Percentiles rank a stretch among this genome's conserved stretches.
Evolutionary conservation across 495 filamentous ascomycete species (phyloP).

Genomic region (Apiosordaria backusii): DNA sequence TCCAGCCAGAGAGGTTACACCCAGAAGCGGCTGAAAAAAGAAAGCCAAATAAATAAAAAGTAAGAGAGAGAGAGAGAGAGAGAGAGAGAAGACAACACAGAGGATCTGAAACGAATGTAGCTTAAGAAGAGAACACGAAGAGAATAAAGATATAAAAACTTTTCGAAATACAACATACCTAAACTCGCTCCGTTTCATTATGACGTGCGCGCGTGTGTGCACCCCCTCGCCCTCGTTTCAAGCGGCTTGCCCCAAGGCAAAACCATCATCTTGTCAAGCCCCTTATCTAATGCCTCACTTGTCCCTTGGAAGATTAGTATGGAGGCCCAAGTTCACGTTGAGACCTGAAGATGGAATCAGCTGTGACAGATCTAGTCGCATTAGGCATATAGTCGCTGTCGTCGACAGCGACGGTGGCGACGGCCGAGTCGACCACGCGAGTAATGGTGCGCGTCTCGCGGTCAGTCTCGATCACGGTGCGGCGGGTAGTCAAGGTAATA

Average conservation of each 20-base stretch:
- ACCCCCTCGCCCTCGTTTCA: background rate
- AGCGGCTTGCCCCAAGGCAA: background rate
- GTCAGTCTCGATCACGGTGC: slow-evolving; percentile 5
- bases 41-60: background rate
- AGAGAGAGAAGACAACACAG: background rate
- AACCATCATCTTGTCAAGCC: background rate
- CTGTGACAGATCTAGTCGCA: background rate
- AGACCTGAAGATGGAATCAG: background rate
- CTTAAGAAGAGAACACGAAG: background rate
- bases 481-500: slow-evolving; percentile 5
- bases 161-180: background rate
- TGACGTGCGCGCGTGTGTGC: background rate
- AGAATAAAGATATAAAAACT: background rate
- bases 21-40: background rate
- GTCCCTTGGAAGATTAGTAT: background rate
- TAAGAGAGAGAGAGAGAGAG: background rate
- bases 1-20: background rate
- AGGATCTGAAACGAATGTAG: background rate
- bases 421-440: background rate
- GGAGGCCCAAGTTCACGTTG: background rate
- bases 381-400: background rate
- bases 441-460: slow-evolving; percentile 2
- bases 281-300: background rate
- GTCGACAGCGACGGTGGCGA: background rate
- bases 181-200: background rate